phyloP scores from a whole-genome alignment of 2,329 filamentous ascomycete species.

The Fusarium sp. region DNA sequence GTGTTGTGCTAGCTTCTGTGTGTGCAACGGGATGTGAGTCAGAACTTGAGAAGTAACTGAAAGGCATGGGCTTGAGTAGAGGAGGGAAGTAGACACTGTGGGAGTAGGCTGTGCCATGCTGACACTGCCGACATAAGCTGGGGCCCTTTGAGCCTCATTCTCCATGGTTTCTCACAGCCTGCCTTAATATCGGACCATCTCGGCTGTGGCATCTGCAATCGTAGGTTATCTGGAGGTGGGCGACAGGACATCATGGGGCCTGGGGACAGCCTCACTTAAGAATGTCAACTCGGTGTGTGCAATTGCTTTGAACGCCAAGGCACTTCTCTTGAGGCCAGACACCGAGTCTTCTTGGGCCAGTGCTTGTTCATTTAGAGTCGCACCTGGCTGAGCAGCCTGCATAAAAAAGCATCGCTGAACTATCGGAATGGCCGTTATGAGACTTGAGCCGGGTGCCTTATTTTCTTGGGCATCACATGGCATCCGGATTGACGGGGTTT shows the following conservation, averaged over 20 bases:
- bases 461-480: background rate
- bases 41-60: background rate
- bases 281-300: background rate
- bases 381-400: background rate
- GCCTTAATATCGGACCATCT: background rate
- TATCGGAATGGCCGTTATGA: background rate
- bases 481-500: background rate
- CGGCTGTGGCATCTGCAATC: background rate
- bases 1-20: background rate
- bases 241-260: background rate
- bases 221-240: background rate
- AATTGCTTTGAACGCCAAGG: background rate
- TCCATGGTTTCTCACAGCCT: background rate
- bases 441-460: background rate
- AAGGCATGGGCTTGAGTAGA: background rate
- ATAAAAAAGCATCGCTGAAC: background rate
- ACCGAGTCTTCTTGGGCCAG: background rate
- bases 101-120: background rate
- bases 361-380: background rate
- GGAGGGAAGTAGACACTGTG: background rate
- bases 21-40: background rate
- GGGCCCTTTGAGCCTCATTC: background rate
- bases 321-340: background rate
- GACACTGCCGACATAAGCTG: background rate
- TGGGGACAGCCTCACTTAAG: background rate